Base-by-base conservation (phyloP, 192 early-diverging fungal species). In the Backusella sp. region DNA sequence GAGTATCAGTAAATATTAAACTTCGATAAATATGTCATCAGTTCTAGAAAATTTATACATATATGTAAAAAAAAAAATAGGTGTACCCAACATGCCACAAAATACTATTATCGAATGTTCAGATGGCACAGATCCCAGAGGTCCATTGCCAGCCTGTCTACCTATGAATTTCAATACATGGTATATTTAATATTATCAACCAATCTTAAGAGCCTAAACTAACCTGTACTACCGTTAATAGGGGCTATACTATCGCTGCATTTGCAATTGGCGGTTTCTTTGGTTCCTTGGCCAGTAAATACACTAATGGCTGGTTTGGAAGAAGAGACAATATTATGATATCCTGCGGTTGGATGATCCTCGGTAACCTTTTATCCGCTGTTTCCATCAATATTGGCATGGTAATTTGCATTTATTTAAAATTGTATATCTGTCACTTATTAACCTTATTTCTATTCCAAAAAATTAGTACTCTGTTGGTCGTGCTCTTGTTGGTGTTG, bases 401-500 rank as follows among this genome's bases (percentile, higher is more conserved):
- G 81, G 90, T 94, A 75, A 85, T 46, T 42, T 8, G 15, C 36
- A n/a, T 9, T 23, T 44, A 49, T n/a, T 19, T 19, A 49, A 49
- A 44, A 19, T 44, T 44, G 42, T 23, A 23, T 9, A 23, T 21
- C 19, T 21, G 0, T 42, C 23, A 42, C 34, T 6, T 53, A 39
- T n/a, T 46, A 35, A 19, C 35, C 52, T 14, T 68, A 32, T 66
- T 53, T 36, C 11, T 11, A 30, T 32, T 14, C 26, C 15, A 32
- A 44, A 26, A 34, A 28, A 36, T 11, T 73, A 80, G 79, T 81
- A 81, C 74, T 52, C 87, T 77, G 79, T 92, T 78, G 95, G 94
- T 7, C 91, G 96, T 68, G 80, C 94, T 42, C 62, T 94, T 62
- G 88, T 90, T 32, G 96, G 96, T 69, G 80, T 95, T 76, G 93